Percentiles rank a stretch among this genome's conserved stretches.
These are phyloP conservation scores for Blastomyces parvus DNA, from an alignment of 2,329 filamentous ascomycete species.

Conservation along the genomic window DNA sequence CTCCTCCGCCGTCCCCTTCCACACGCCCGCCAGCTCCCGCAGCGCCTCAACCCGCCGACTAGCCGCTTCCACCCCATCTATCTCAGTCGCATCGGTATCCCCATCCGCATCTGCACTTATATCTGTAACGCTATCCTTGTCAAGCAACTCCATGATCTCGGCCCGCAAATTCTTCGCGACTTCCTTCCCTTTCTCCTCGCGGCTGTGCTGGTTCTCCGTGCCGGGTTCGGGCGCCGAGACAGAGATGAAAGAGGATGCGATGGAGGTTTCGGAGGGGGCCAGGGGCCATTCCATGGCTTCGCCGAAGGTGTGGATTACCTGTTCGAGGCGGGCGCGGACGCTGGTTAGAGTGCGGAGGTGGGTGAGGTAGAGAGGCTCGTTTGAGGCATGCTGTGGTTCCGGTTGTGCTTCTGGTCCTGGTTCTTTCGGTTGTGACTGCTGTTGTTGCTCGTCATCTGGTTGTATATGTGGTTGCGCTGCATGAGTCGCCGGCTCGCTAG, in stretches of 20 bases:
- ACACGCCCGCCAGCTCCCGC: constrained; percentile 66
- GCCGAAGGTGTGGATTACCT: constrained; percentile 83
- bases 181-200: constrained; percentile 78
- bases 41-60: constrained; percentile 65
- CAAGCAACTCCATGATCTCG: constrained; percentile 62
- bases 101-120: too few species aligned
- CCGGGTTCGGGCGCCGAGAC: constrained; percentile 76
- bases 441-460: constrained; percentile 6
- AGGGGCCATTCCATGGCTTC: constrained; percentile 94
- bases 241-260: constrained; percentile 77
- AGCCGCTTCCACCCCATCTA: constrained; percentile 54
- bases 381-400: constrained; percentile 28
- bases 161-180: constrained; percentile 58
- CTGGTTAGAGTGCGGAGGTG: constrained; percentile 73
- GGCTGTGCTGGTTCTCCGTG: constrained; percentile 51
- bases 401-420: background rate
- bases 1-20: constrained; percentile 94
- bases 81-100: background rate
- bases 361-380: constrained; percentile 61
- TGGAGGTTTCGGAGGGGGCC: constrained; percentile 74
- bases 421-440: constrained; percentile 3
- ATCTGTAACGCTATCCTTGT: constrained; percentile 26
- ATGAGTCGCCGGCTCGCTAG: constrained; percentile 6
- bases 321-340: constrained; percentile 74
- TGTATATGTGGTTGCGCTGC: background rate